Base-by-base conservation (phyloP, 129 eudicot genomes). In the Cynara cardunculus region DNA sequence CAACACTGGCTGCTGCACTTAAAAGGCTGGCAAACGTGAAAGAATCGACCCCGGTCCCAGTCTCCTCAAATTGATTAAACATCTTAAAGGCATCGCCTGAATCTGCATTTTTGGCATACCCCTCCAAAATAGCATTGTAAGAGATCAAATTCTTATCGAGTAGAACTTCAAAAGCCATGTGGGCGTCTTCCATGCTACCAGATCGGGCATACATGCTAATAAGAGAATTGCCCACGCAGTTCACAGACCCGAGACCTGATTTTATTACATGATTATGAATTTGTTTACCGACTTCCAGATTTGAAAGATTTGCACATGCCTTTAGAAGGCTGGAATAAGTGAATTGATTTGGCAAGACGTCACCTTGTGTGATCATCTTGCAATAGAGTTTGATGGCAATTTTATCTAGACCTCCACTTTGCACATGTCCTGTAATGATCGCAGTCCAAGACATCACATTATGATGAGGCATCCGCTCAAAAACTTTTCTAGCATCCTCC, bases 391-490 rank as follows among this genome's bases (percentile, higher is more conserved):
- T 77, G 73, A 93, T 74, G n/a, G 97, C 97, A 78, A 86, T 83
- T 71, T 56, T 56, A 67, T 90, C 87, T 39, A 32, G 69, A 27
- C 84, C 88, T 82, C 90, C 96, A 28, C 66, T 92, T 73, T 84
- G 97, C 73, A 79, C 94, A 79, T 85, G 90, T 9, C 89, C 92
- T 18, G 90, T 82, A 3, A 92, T 89, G 61, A 92, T 85, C 0
- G 97, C 88, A 16, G 94, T 92, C 97, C 94, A 92, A 46, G 94
- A 88, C 92, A 90, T 86, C 56, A 89, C 92, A 61, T 86, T 88
- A 74, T 86, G 90, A 78, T 72, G 76, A 21, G 82, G 71, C 85
- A 90, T 93, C 81, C 81, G 77, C 34, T 90, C 77, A 73, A 93
- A 93, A 71, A 87, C 85, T 75, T 81, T 93, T 69, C 85, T 86